Base-by-base conservation (phyloP, 257 asterid genomes). In the Jacaranda mimosifolia region DNA sequence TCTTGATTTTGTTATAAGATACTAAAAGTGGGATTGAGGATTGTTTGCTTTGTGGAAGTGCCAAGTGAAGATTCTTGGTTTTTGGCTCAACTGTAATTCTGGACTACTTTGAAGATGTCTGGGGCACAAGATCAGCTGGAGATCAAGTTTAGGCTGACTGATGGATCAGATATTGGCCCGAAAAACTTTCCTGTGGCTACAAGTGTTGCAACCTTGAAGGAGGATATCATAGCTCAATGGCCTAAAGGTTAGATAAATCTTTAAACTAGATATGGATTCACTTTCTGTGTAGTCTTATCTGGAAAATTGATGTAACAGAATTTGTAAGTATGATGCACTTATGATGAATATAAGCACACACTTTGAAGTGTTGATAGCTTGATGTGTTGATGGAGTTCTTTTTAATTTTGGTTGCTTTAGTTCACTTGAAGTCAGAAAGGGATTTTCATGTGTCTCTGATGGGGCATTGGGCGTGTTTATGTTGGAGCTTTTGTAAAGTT, bases 151-250 rank as follows among this genome's bases (percentile, higher is more conserved):
- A 86, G 98, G 88, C 76, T 94, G 92, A 87, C 80, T 53, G 98
- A 94, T 87, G 98, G 99, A 83, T 77, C 97, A 17, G 98, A 92
- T 70, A 94, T 94, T 2, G 98, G 99, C 51, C 98, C 98, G 1
- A 91, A 85, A 80, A 82, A 78, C 72, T 94, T 80, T 45, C 85
- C 96, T 4, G 83, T 76, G 39, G 91, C 96, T 39, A 85, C 96
- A 32, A 92, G 85, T 82, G 91, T 92, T 11, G 86, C 89, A 26
- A 86, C 88, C 76, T 89, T 94, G 92, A 94, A 94, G 86, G 99
- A 89, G 87, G 84, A 87, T 85, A 82, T 94, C 78, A 86, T 92
- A 63, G 85, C 96, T 82, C 97, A 89, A 73, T 94, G 98, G 99
- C 99, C 99, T 73, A 92, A 90, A 91, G 98, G 98, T 92, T 69